Conservation (phyloP, 2,329 filamentous ascomycete genomes). For the Chaetothyriales sp. region DNA sequence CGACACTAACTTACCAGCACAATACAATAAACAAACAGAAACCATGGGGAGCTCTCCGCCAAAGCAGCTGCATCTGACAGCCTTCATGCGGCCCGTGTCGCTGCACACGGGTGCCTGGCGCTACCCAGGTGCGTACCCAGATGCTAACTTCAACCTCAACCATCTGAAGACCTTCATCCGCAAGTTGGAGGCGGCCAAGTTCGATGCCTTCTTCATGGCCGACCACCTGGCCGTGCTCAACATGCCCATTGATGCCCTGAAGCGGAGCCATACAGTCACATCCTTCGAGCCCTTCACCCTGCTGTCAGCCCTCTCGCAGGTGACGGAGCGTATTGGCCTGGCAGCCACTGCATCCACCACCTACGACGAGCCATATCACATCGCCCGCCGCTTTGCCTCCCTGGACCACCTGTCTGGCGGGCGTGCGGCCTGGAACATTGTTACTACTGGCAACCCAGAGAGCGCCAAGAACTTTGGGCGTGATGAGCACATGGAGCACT, state of each 20-base stretch:
- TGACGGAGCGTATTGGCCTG: conserved; percentile 37
- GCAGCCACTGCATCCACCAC: conserved; percentile 41
- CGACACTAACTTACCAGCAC: too few species aligned
- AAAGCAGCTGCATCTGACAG: conserved; percentile 38
- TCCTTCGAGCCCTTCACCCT: conserved; percentile 43
- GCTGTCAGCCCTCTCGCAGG: conserved; percentile 34
- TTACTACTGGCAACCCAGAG: conserved; percentile 39
- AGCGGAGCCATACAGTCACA: conserved; percentile 42
- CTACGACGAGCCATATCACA: conserved; percentile 40
- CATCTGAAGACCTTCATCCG: conserved; percentile 40
- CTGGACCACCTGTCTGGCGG: conserved; percentile 39
- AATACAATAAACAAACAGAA: too few species aligned
- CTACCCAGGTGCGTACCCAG: conserved; percentile 39
- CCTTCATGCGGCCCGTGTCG: conserved; percentile 44
- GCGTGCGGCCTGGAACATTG: conserved; percentile 40
- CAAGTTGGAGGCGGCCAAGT: conserved; percentile 39
- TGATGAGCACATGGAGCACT: conserved; percentile 36
- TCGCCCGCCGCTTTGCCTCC: conserved; percentile 39
- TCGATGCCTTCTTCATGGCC: conserved; percentile 44
- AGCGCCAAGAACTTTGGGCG: conserved; percentile 38
- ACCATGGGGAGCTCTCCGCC: background rate
- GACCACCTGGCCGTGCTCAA: conserved; percentile 41
- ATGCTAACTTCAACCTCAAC: conserved; percentile 43
- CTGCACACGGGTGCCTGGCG: conserved; percentile 43
- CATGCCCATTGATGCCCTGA: conserved; percentile 42